Conservation (phyloP, 2,329 filamentous ascomycete species). For the Botryotinia convoluta region DNA sequence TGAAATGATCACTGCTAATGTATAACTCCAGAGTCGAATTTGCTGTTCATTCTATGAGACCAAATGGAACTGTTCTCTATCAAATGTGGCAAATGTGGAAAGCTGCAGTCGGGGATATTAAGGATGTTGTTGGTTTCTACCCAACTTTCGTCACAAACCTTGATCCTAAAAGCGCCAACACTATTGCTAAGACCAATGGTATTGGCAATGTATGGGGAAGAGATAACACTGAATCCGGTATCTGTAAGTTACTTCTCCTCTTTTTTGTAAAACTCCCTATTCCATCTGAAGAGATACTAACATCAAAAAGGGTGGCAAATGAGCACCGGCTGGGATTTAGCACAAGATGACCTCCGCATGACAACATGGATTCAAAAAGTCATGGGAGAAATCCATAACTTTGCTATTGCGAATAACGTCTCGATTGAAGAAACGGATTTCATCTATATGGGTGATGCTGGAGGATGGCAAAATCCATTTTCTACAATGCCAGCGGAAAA, state of each 20-base stretch:
- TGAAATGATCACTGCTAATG: not conserved
- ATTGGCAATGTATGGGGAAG: constrained; percentile 43
- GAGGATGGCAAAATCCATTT: constrained; percentile 31
- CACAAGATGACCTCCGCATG: constrained; percentile 41
- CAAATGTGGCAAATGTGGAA: constrained; percentile 41
- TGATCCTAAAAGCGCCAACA: constrained; percentile 32
- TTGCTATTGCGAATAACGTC: constrained; percentile 32
- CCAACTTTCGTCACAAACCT: constrained; percentile 42
- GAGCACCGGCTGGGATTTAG: constrained; percentile 41
- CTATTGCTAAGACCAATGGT: constrained; percentile 39
- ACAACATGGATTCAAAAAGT: constrained; percentile 38
- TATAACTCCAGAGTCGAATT: constrained; percentile 31
- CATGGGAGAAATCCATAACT: constrained; percentile 36
- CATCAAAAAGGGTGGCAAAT: constrained; percentile 41
- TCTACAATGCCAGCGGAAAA: constrained; percentile 39
- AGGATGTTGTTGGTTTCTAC: constrained; percentile 41
- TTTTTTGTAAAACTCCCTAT: not conserved
- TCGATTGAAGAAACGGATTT: constrained; percentile 7
- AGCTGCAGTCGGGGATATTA: constrained; percentile 36
- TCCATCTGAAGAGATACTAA: not conserved
- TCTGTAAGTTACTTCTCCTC: constrained; percentile 33
- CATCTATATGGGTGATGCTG: constrained; percentile 31
- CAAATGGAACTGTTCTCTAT: constrained; percentile 38
- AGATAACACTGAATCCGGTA: constrained; percentile 34
- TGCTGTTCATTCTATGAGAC: constrained; percentile 40